Evolutionary conservation across 2,329 filamentous ascomycete species (phyloP).

Genomic region (Aspergillus pseudonomiae): DNA sequence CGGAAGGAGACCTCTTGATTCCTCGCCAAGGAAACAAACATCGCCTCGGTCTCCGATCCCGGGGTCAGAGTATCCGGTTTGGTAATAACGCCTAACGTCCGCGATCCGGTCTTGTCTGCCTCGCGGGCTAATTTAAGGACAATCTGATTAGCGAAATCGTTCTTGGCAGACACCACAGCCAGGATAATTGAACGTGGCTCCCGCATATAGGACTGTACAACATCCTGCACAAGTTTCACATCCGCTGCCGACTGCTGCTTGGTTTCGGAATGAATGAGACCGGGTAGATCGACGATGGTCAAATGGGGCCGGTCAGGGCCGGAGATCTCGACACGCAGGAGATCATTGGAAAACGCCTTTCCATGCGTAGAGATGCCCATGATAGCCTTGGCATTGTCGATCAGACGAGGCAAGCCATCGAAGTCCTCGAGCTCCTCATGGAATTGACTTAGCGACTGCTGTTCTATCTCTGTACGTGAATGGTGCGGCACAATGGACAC

Average conservation of each 20-base stretch:
- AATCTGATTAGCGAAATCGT: slow-evolving; percentile 47
- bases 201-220: slow-evolving; percentile 48
- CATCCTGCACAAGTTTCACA: slow-evolving; percentile 56
- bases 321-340: slow-evolving; percentile 61
- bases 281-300: slow-evolving; percentile 65
- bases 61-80: slow-evolving; percentile 47
- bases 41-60: slow-evolving; percentile 41
- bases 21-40: slow-evolving; percentile 43
- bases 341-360: slow-evolving; percentile 49
- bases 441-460: slow-evolving; percentile 16
- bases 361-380: slow-evolving; percentile 29
- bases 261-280: slow-evolving; percentile 59
- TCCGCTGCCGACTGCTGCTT: slow-evolving; percentile 59
- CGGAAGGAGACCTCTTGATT: slow-evolving; percentile 49
- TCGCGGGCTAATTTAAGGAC: slow-evolving; percentile 42
- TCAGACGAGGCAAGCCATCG: slow-evolving; percentile 21
- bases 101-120: slow-evolving; percentile 32
- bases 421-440: slow-evolving; percentile 23
- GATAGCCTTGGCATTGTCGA: slow-evolving; percentile 28
- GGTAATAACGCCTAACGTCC: slow-evolving; percentile 52
- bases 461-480: slow-evolving; percentile 24
- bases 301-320: slow-evolving; percentile 63
- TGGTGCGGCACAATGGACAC: slow-evolving; percentile 45
- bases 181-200: slow-evolving; percentile 51
- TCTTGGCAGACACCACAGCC: slow-evolving; percentile 50